A percentile compares a stretch with the other conserved stretches of the same genome.
These are phyloP conservation scores for Glycine tomentella DNA, from an alignment of 306 rosid genomes.

Conservation along the genomic window DNA sequence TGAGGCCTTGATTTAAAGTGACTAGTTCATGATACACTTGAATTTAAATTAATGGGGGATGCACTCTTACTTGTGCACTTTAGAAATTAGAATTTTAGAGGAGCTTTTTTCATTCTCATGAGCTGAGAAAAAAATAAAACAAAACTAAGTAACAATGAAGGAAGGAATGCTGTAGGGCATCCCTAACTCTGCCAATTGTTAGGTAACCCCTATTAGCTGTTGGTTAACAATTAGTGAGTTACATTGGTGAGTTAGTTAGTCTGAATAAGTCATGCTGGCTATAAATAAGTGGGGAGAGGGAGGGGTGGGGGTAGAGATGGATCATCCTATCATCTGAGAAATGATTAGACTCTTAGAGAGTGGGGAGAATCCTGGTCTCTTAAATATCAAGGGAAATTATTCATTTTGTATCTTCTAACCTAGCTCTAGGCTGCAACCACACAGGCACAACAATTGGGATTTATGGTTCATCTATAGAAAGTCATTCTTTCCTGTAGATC, in stretches of 20 bases:
- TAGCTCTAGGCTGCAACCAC: not conserved
- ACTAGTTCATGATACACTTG: too few species aligned
- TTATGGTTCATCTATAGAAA: not conserved
- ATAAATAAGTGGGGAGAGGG: not conserved
- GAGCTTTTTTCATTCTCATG: too few species aligned
- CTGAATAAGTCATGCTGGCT: not conserved
- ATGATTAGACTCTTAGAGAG: not conserved
- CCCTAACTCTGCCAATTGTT: too few species aligned
- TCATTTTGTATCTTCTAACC: not conserved
- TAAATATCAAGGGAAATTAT: not conserved
- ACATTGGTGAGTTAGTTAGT: not conserved
- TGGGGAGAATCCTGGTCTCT: not conserved
- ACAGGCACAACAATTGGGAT: not conserved
- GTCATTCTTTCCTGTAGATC: not conserved
- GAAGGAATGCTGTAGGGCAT: too few species aligned
- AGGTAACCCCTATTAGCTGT: too few species aligned
- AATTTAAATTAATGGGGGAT: too few species aligned
- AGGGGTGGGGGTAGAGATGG: not conserved
- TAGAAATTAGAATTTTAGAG: too few species aligned
- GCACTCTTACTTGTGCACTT: too few species aligned
- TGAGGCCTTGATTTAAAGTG: too few species aligned
- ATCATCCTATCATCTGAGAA: not conserved
- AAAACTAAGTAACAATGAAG: too few species aligned
- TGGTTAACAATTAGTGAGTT: too few species aligned
- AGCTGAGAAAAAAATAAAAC: too few species aligned